These are phyloP conservation scores for Eragrostis curvula DNA, from an alignment of 176 grass and related monocot genomes.

Conservation along the genomic window DNA sequence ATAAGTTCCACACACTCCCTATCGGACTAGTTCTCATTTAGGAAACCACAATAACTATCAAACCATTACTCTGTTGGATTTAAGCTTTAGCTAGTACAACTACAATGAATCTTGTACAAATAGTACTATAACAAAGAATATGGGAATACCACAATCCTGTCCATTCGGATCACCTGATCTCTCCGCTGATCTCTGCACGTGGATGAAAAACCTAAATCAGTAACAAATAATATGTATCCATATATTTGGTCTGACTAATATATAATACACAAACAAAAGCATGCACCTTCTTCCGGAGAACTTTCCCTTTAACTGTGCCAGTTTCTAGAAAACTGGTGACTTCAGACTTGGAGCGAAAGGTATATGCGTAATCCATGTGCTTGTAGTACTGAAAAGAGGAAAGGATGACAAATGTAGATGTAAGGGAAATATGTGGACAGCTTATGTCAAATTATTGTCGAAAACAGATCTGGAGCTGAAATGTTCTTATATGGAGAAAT, in stretches of 20 bases:
- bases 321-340: not conserved
- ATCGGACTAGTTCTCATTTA: not conserved
- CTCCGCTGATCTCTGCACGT: not conserved
- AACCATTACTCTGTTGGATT: not conserved
- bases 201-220: too few relatives aligned
- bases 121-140: not conserved
- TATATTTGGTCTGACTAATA: not conserved
- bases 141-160: not conserved
- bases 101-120: not conserved
- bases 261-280: not conserved
- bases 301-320: not conserved
- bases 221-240: not conserved
- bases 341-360: conserved; percentile 4
- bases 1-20: too few relatives aligned
- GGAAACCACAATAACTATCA: too few relatives aligned
- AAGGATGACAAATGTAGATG: not conserved
- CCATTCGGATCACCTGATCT: not conserved
- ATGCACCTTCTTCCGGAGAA: not conserved
- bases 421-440: too few relatives aligned
- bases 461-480: too few relatives aligned
- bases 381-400: not conserved
- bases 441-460: too few relatives aligned
- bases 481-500: too few relatives aligned
- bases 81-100: not conserved
- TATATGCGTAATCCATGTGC: not conserved